Base-by-base conservation (phyloP, 2,329 filamentous ascomycete species). In the Mycosphaerella sp. region DNA sequence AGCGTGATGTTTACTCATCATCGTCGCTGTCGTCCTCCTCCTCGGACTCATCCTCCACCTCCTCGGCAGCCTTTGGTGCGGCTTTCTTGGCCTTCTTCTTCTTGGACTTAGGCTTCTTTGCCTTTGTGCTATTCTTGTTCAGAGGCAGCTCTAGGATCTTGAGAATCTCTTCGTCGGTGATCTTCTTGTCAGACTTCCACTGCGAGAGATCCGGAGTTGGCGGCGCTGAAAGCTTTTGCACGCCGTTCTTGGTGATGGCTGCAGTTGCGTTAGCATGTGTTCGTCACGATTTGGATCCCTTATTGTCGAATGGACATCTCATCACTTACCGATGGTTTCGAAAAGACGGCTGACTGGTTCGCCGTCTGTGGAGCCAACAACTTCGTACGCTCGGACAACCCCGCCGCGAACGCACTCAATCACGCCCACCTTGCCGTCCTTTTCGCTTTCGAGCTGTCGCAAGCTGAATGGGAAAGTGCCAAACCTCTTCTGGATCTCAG, bases 231-330 rank as follows among this genome's bases (percentile, higher is more conserved):
- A 98, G 76, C 74, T 87, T 88, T 67, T 86, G 89, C 65, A 98
- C 77, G 61, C 93, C 93, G 70, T 97, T 96, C 82, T 98, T 98
- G 66, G 89, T 96, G 71, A 98, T 89, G 55, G 89, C 93, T 95
- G 41, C 13, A 44, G 7, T 9, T 41, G 27, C 10, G 43, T 58
- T 52, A 61, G 61, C 44, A 55, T 42, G 5, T 44, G n/a, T 18
- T 44, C 2, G 18, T 44, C 10, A 28, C 10, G 32, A 18, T 9
- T 7, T 5, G 21, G 30, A 6, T 16, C 4, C 17, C 25, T 36
- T 50, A n/a, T 27, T 16, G 40, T 16, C 41, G 10, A 7, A 42
- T 39, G 5, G 7, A 7, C 35, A 4, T 32, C 34, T 12, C 30
- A 36, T 16, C 36, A 80, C 87, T 77, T 82, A 96, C 91, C 89